Evolutionary conservation across 192 early-diverging fungal genomes (phyloP), one percentile per base, ranked within the genome.

Genomic region (Chytriomyces confervae): DNA sequence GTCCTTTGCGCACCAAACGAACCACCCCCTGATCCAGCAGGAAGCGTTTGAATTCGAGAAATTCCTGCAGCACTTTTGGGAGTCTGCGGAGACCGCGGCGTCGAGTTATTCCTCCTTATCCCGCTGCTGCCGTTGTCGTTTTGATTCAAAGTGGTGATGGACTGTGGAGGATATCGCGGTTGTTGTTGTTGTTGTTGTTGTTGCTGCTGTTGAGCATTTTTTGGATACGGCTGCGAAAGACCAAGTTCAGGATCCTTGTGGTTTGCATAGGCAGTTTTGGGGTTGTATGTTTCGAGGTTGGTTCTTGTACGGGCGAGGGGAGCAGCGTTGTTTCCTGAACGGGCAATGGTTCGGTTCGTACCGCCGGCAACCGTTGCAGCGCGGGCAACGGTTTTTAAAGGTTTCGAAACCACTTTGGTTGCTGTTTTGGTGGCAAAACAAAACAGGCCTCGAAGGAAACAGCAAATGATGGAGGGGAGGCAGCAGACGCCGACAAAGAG

Each of bases 391-490:
- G 53, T 20, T 57, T 11, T 57, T 18, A 20, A 11, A 57, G 53
- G 13, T 20, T 57, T 57, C 20, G 13, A 11, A 20, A 20, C 53
- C 11, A 0, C 53, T 57, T 57, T 57, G 11, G 53, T 57, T 20
- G 53, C 20, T 2, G 53, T 57, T 57, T 76, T 76, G 6, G 61
- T 36, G 45, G 74, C 74, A 36, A 76, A 76, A 23, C 74, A 76
- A 24, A 76, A 53, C 46, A 76, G 62, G 7, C 47, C 47, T 13
- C 63, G 29, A 48, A 76, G 51, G 74, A 76, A 64, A 23, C 74
- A 76, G 62, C 29, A 76, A 2, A 76, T 50, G 29, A 76, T 64
- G 10, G 62, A 36, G 0, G 74, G 74, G 18, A 76, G 61, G 47
- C 72, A 76, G 29, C 74, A 76, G 23, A 64, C 24, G 62, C 64